These are phyloP conservation scores for Ciborinia camelliae DNA, from an alignment of 2,329 filamentous ascomycete genomes.

Conservation along the genomic window DNA sequence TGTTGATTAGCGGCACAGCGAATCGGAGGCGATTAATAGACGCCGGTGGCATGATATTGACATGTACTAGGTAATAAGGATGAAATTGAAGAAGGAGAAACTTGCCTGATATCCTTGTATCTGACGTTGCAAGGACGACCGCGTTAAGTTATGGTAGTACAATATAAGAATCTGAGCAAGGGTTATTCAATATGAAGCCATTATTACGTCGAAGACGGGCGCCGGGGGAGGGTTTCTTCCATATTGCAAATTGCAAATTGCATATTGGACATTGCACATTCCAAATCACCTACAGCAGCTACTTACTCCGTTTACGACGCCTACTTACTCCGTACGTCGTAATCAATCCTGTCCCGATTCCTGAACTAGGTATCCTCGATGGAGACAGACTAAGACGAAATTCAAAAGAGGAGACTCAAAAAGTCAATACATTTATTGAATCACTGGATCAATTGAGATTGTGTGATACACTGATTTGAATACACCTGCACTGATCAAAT, in stretches of 20 bases:
- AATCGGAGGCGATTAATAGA: slow-evolving; percentile 17
- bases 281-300: too few species aligned
- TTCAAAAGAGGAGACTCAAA: not conserved
- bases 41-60: slow-evolving; percentile 12
- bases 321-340: too few species aligned
- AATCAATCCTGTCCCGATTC: too few species aligned
- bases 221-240: not conserved
- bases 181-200: not conserved
- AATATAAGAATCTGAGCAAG: not conserved
- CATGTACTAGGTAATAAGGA: not conserved
- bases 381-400: not conserved
- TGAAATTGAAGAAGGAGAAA: slow-evolving; percentile 1
- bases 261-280: too few species aligned
- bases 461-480: not conserved
- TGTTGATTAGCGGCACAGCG: slow-evolving; percentile 14
- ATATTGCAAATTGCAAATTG: slow-evolving; percentile 7
- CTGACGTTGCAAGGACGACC: not conserved
- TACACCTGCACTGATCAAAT: too few species aligned
- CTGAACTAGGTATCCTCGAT: too few species aligned
- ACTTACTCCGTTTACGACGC: too few species aligned
- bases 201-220: too few species aligned
- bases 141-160: slow-evolving; percentile 9
- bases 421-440: not conserved
- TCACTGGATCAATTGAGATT: not conserved
- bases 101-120: not conserved